A percentile compares a stretch with the other conserved stretches of the same genome.
phyloP scores from a whole-genome alignment of 495 filamentous ascomycete genomes.

The Astrocystis sublimbata region DNA sequence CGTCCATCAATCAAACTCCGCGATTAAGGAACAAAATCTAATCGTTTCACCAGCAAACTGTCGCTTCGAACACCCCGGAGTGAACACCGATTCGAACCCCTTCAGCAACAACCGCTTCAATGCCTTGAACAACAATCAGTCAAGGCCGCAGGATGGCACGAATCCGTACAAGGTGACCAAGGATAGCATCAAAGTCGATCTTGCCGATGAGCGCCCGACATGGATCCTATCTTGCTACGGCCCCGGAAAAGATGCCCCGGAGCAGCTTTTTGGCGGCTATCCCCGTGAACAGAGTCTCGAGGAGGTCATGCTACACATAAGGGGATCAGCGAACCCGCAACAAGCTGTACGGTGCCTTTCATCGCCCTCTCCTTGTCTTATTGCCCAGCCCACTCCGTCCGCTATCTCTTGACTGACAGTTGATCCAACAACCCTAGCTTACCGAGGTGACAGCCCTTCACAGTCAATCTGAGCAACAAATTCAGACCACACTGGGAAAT shows the following conservation, averaged over 20 bases:
- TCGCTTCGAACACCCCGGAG: conserved; percentile 47
- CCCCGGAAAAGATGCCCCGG: conserved; percentile 68
- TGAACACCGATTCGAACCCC: conserved; percentile 27
- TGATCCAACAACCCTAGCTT: conserved; percentile 34
- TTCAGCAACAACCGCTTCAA: conserved; percentile 39
- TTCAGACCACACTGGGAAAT: conserved; percentile 64
- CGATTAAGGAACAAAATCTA: background rate
- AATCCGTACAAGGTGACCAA: conserved; percentile 53
- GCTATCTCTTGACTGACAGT: background rate
- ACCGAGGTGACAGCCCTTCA: conserved; percentile 63
- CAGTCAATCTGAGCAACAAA: conserved; percentile 65
- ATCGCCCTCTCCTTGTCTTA: background rate
- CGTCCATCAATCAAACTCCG: conserved; percentile 8
- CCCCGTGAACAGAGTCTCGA: conserved; percentile 82
- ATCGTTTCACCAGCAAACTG: conserved; percentile 38
- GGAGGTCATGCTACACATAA: conserved; percentile 73
- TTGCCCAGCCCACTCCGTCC: background rate
- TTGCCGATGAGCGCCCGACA: conserved; percentile 67
- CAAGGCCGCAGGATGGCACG: conserved; percentile 16
- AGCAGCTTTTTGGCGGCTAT: conserved; percentile 76
- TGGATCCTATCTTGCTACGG: conserved; percentile 87
- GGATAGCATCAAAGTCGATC: conserved; percentile 61
- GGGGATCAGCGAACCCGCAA: conserved; percentile 60
- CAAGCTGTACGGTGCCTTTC: conserved; percentile 54
- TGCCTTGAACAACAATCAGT: conserved; percentile 24